Evolutionary conservation across 2,329 filamentous ascomycete genomes (phyloP).

Genomic region (Capronia epimyces): DNA sequence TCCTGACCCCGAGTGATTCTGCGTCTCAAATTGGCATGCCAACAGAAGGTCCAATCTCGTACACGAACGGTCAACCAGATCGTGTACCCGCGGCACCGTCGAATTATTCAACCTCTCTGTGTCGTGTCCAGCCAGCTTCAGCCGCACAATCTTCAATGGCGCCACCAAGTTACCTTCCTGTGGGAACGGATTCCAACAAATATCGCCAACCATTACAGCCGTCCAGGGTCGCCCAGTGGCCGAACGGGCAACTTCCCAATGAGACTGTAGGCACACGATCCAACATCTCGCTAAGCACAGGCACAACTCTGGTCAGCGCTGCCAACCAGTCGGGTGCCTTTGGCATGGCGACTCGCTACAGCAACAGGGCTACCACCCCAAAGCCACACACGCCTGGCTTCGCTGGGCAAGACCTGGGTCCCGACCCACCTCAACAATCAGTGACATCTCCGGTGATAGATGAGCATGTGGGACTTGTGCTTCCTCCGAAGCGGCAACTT

Average conservation of each 20-base stretch:
- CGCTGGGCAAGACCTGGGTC: not conserved
- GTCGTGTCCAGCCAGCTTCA: not conserved
- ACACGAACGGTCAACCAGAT: not conserved
- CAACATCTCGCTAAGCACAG: slow-evolving; percentile 17
- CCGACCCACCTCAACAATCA: not conserved
- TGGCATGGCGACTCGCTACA: not conserved
- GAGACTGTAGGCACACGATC: slow-evolving; percentile 4
- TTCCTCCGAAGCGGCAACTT: slow-evolving; percentile 42
- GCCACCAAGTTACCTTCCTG: slow-evolving; percentile 8
- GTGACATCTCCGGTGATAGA: not conserved
- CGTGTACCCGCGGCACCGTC: not conserved
- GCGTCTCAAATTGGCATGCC: slow-evolving; percentile 14
- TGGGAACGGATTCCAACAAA: not conserved
- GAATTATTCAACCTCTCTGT: not conserved
- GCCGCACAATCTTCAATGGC: slow-evolving; percentile 1
- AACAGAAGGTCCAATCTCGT: not conserved
- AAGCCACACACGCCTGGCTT: not conserved
- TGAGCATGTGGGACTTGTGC: slow-evolving; percentile 5
- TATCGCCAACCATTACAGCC: not conserved
- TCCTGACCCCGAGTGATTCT: slow-evolving; percentile 15
- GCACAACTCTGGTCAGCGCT: slow-evolving; percentile 15
- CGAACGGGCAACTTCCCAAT: not conserved
- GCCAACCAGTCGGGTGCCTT: not conserved
- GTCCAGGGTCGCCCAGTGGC: not conserved
- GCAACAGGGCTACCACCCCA: not conserved